Conservation (phyloP, 1,139 yeast species). For the Pichia sp. region DNA sequence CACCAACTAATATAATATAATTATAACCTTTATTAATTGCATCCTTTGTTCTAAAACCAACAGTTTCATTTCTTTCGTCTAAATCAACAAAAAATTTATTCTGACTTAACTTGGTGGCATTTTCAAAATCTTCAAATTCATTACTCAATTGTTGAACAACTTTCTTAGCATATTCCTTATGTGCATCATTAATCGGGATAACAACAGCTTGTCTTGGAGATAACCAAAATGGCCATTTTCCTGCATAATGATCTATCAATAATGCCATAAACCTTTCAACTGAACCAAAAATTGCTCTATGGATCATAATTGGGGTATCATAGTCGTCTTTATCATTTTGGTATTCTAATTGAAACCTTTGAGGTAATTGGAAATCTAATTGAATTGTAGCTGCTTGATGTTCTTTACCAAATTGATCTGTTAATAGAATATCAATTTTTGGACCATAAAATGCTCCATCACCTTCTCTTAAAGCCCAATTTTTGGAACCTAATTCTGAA, state of each 20-base stretch:
- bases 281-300: constrained; percentile 92
- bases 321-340: constrained; percentile 43
- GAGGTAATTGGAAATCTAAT: constrained; percentile 94
- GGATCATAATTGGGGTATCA: constrained; percentile 81
- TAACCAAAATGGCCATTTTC: constrained; percentile 98
- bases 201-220: constrained; percentile 90
- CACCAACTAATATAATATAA: constrained; percentile 79
- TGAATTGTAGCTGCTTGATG: constrained; percentile 98
- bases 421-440: constrained; percentile 88
- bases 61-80: constrained; percentile 68
- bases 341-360: constrained; percentile 76
- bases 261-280: constrained; percentile 89
- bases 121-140: constrained; percentile 25
- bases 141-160: constrained; percentile 48
- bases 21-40: constrained; percentile 73
- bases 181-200: constrained; percentile 64
- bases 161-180: constrained; percentile 47
- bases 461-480: constrained; percentile 89
- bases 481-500: constrained; percentile 54
- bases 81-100: constrained; percentile 69
- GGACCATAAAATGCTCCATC: constrained; percentile 99
- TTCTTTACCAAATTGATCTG: constrained; percentile 89
- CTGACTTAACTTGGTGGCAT: constrained; percentile 49
- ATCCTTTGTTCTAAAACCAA: constrained; percentile 74
- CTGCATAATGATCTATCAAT: constrained; percentile 81